Conservation (phyloP, 768 basidiomycete species). For the Tricholoma saponaceum region DNA sequence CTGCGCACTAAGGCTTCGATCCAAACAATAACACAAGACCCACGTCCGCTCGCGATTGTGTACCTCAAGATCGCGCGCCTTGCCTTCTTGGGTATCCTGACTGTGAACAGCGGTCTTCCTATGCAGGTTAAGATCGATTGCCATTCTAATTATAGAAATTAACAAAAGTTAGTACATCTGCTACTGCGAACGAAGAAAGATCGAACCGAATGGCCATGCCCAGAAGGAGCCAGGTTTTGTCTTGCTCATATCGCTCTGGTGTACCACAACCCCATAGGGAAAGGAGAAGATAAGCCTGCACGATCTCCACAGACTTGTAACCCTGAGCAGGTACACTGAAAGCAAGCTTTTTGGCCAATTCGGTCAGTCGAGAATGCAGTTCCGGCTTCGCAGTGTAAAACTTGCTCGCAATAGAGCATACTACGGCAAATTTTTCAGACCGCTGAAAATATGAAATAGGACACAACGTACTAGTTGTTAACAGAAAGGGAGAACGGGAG, state of each 20-base stretch:
- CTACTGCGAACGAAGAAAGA: neutral
- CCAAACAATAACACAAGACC: constrained; percentile 83
- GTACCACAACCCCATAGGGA: constrained; percentile 91
- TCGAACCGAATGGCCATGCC: constrained; percentile 81
- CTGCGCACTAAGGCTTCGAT: constrained; percentile 88
- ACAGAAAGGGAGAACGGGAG: constrained; percentile 89
- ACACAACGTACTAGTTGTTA: constrained; percentile 75
- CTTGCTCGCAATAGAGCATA: constrained; percentile 92
- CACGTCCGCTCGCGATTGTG: constrained; percentile 95
- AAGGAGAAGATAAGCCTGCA: constrained; percentile 91
- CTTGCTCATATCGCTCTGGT: constrained; percentile 94
- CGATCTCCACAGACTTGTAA: constrained; percentile 92
- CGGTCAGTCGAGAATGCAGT: constrained; percentile 72
- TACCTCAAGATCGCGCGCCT: constrained; percentile 76
- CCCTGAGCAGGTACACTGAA: constrained; percentile 83
- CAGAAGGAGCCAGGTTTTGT: constrained; percentile 87
- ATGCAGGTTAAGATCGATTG: constrained; percentile 92
- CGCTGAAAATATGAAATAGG: constrained; percentile 3
- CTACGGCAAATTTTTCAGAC: constrained; percentile 33
- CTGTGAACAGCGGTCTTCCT: constrained; percentile 67
- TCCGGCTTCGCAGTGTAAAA: constrained; percentile 84
- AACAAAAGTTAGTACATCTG: neutral
- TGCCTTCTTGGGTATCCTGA: constrained; percentile 74
- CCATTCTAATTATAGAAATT: constrained; percentile 58
- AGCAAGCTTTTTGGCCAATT: constrained; percentile 82